These are phyloP conservation scores for Exophiala dermatitidis DNA, from an alignment of 2,329 filamentous ascomycete species.

Conservation along the genomic window DNA sequence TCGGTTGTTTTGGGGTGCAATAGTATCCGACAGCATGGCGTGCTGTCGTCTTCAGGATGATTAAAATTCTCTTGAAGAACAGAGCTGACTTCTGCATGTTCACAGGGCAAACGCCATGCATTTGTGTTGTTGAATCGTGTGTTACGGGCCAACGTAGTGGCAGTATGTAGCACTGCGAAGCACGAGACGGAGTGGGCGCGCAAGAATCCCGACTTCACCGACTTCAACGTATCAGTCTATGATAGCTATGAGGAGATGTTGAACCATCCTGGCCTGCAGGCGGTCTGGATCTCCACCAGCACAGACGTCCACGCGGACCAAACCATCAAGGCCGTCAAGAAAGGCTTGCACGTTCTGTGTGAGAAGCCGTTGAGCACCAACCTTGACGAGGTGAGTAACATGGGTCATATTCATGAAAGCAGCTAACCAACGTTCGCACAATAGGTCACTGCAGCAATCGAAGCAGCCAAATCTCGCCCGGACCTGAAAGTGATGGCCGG, in stretches of 20 bases:
- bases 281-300: conserved; percentile 49
- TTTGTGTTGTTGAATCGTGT: conserved; percentile 42
- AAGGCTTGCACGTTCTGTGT: conserved; percentile 50
- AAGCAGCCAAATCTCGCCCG: conserved; percentile 44
- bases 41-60: too few species aligned
- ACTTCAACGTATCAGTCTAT: conserved; percentile 50
- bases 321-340: conserved; percentile 50
- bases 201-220: conserved; percentile 51
- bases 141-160: conserved; percentile 45
- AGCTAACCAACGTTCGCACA: conserved; percentile 38
- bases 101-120: conserved; percentile 44
- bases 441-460: conserved; percentile 48
- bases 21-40: too few species aligned
- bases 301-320: conserved; percentile 52
- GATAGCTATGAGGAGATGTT: conserved; percentile 52
- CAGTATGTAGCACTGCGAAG: conserved; percentile 48
- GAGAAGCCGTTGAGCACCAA: conserved; percentile 51
- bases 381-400: conserved; percentile 48
- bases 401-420: conserved; percentile 28
- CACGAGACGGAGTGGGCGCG: conserved; percentile 46
- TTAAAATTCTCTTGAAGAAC: background rate
- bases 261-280: conserved; percentile 46
- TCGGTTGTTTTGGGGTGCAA: too few species aligned
- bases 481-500: conserved; percentile 60
- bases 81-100: background rate